These are phyloP conservation scores for Phaeosphaeria sp. DNA, from an alignment of 2,329 filamentous ascomycete genomes.

Conservation along the genomic window DNA sequence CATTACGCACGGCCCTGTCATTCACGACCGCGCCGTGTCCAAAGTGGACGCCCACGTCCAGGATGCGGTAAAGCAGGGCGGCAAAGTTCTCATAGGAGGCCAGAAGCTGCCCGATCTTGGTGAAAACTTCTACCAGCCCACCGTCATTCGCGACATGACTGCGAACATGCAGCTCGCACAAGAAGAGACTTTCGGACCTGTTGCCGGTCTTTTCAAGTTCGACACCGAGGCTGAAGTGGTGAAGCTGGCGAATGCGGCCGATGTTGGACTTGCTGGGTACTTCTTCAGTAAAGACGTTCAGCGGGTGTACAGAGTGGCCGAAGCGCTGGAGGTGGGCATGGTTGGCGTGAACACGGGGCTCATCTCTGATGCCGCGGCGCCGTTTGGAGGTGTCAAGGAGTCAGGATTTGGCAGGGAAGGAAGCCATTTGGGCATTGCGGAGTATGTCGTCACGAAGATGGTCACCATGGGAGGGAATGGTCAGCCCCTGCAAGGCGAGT, in stretches of 20 bases:
- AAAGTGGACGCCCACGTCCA: conserved; percentile 48
- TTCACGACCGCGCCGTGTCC: conserved; percentile 75
- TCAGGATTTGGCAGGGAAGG: conserved; percentile 61
- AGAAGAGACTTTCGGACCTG: conserved; percentile 96
- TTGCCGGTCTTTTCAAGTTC: conserved; percentile 89
- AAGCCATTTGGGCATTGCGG: conserved; percentile 57
- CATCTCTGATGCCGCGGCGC: conserved; percentile 56
- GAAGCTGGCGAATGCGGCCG: conserved; percentile 76
- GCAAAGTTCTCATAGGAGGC: conserved; percentile 57
- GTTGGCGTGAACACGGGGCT: conserved; percentile 67
- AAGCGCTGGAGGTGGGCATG: conserved; percentile 83
- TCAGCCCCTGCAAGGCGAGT: conserved; percentile 58
- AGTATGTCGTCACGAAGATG: conserved; percentile 57
- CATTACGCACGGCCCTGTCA: conserved; percentile 80
- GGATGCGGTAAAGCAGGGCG: conserved; percentile 42
- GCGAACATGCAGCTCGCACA: conserved; percentile 80
- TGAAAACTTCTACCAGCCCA: conserved; percentile 86
- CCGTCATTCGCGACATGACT: conserved; percentile 86
- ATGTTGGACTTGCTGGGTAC: conserved; percentile 92
- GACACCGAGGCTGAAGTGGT: conserved; percentile 89
- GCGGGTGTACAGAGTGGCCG: conserved; percentile 65
- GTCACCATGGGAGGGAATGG: conserved; percentile 67
- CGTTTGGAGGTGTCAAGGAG: conserved; percentile 58
- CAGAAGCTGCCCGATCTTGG: conserved; percentile 76
- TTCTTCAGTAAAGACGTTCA: conserved; percentile 77